Conservation (phyloP, 2,329 filamentous ascomycete species). For the Aspergillus arachidicola region DNA sequence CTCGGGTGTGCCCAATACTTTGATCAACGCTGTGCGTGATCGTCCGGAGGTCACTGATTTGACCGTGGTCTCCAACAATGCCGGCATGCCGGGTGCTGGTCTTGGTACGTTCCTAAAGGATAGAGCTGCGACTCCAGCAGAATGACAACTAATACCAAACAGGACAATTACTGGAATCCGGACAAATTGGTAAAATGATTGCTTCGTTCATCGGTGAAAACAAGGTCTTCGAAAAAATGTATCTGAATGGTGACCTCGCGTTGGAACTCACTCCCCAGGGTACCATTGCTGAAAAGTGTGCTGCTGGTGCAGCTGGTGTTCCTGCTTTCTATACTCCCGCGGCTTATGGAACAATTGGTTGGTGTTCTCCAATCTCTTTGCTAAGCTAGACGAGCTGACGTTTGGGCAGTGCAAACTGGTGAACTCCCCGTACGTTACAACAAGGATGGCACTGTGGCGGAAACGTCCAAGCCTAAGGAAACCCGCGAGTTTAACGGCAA, state of each 20-base stretch:
- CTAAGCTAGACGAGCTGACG: constrained; percentile 22
- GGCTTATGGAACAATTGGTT: constrained; percentile 71
- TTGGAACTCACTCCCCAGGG: constrained; percentile 89
- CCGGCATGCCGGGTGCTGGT: constrained; percentile 70
- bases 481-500: constrained; percentile 73
- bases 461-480: constrained; percentile 69
- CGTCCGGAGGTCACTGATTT: constrained; percentile 62
- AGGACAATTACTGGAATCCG: constrained; percentile 69
- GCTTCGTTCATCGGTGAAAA: constrained; percentile 78
- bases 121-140: neutral
- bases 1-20: constrained; percentile 56
- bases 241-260: constrained; percentile 79
- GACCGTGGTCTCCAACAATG: constrained; percentile 81
- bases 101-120: constrained; percentile 56
- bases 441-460: constrained; percentile 77
- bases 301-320: constrained; percentile 81
- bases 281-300: constrained; percentile 82
- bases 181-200: constrained; percentile 75
- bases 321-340: constrained; percentile 86
- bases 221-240: constrained; percentile 86
- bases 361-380: constrained; percentile 43
- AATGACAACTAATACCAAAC: neutral
- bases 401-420: constrained; percentile 48
- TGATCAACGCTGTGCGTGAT: constrained; percentile 67
- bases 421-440: constrained; percentile 72